Base-by-base conservation (phyloP, 2,329 filamentous ascomycete genomes). In the Rachicladosporium sp. region DNA sequence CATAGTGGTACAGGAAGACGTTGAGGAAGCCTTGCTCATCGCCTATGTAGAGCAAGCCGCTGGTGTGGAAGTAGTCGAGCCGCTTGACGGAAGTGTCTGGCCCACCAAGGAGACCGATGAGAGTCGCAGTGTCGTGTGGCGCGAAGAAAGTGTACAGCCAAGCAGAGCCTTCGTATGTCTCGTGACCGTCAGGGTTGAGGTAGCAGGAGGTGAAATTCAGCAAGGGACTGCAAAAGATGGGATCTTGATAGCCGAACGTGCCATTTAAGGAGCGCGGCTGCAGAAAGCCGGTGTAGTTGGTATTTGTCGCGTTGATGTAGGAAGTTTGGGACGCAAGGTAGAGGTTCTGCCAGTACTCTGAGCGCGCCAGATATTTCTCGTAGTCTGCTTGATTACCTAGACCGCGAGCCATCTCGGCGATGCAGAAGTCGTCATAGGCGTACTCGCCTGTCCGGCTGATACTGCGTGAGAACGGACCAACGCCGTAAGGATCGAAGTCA, bases 181-280 rank as follows among this genome's bases (percentile, higher is more conserved):
- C 91, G 65, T 98, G 91, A 65, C 98, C 98, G 51, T 91, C 91
- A 46, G 91, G 79, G 70, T 98, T 98, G 48, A 98, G 69, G 75
- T 93, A 96, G 71, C 98, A 89, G 40, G 71, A 63, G 1, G 62
- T 63, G 40, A 69, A 70, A 40, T 68, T 71, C 44, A 73, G 67
- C 33, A 80, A 65, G 1, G 79, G 69, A 6, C 64, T 68, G 45
- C 63, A 66, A 45, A 59, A 58, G 13, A 64, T 53, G 2, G 81
- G 80, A 47, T 86, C 71, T 54, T 85, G 80, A 40, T 65, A 76
- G 6, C 69, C 78, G 74, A 76, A 85, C 0, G 77, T 82, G 30
- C 69, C 67, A 49, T 86, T 85, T 2, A 76, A 55, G 41, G 73
- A 80, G 23, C 72, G 74, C 0, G 80, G 80, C 55, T 83, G 77